A percentile compares a stretch with the other conserved stretches of the same genome.
Evolutionary conservation across 192 early-diverging fungal genomes (phyloP).

Genomic region (Gaertneriomyces sp.): DNA sequence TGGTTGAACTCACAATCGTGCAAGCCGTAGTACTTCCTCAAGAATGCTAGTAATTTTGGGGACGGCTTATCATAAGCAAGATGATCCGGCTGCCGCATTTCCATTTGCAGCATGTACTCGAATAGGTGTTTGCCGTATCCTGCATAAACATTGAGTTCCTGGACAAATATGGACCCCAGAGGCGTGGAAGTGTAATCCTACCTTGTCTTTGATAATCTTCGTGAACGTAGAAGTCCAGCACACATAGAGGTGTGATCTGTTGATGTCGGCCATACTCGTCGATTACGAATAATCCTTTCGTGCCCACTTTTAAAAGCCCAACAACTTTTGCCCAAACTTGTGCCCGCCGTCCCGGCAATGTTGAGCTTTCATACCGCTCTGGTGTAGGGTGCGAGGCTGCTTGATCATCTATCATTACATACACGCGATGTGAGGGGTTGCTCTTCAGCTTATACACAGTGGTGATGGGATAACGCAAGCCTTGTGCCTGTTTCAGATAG

Average conservation of each 20-base stretch:
- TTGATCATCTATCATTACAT: constrained; percentile 33
- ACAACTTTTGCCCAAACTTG: constrained; percentile 20
- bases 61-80: constrained; percentile 54
- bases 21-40: constrained; percentile 41
- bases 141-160: background rate
- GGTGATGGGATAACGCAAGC: constrained; percentile 40
- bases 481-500: constrained; percentile 34
- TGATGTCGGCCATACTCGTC: constrained; percentile 36
- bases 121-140: constrained; percentile 48
- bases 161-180: background rate
- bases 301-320: constrained; percentile 47
- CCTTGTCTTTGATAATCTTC: constrained; percentile 39
- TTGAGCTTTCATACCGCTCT: constrained; percentile 1
- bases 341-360: background rate
- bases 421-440: constrained; percentile 39
- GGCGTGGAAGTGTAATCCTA: background rate
- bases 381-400: too few species aligned
- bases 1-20: constrained; percentile 29
- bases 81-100: constrained; percentile 28
- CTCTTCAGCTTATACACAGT: constrained; percentile 30
- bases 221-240: constrained; percentile 51
- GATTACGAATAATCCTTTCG: constrained; percentile 43
- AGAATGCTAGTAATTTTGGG: constrained; percentile 38
- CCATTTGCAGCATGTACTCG: constrained; percentile 48
- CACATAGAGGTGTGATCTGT: constrained; percentile 45